Percentiles rank a stretch among this genome's conserved stretches.
Evolutionary conservation across 768 basidiomycete species (phyloP).

Genomic region (Lactarius trivialis): DNA sequence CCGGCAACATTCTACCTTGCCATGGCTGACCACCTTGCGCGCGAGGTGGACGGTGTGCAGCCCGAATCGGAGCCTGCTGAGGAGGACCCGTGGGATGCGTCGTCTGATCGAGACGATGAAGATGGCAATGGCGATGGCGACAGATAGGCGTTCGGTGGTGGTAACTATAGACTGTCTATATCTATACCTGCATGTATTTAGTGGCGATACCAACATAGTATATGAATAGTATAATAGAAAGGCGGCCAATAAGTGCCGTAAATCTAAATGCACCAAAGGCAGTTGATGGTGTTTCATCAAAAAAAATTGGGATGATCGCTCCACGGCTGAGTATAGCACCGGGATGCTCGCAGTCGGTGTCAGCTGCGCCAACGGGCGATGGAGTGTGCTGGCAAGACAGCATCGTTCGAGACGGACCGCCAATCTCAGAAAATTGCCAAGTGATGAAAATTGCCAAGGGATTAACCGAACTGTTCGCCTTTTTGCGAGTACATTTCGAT

Average conservation of each 20-base stretch:
- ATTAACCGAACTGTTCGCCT: not conserved
- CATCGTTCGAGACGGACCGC: too few relatives aligned
- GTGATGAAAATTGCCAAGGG: not conserved
- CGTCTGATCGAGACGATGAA: conserved; percentile 17
- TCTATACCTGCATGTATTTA: conserved; percentile 2
- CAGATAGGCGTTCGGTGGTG: not conserved
- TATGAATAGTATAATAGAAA: not conserved
- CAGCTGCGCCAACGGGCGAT: too few relatives aligned
- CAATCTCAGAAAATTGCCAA: too few relatives aligned
- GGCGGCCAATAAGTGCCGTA: not conserved
- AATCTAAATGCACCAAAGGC: too few relatives aligned
- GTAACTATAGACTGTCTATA: not conserved
- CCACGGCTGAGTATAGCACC: too few relatives aligned
- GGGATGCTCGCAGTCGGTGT: too few relatives aligned
- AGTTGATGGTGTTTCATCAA: too few relatives aligned
- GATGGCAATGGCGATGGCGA: conserved; percentile 3
- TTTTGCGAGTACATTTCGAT: too few relatives aligned
- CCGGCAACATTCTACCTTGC: conserved; percentile 89
- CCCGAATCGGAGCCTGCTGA: conserved; percentile 5
- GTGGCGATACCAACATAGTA: conserved; percentile 3
- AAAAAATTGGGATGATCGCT: too few relatives aligned
- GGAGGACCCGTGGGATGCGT: conserved; percentile 24
- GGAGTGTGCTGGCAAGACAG: too few relatives aligned
- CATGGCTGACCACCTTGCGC: conserved; percentile 70
- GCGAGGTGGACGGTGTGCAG: conserved; percentile 60